Percentiles rank a stretch among this genome's conserved stretches.
Evolutionary conservation across 371 early-diverging fungal genomes (phyloP).

Genomic region (Parasitella parasitica): DNA sequence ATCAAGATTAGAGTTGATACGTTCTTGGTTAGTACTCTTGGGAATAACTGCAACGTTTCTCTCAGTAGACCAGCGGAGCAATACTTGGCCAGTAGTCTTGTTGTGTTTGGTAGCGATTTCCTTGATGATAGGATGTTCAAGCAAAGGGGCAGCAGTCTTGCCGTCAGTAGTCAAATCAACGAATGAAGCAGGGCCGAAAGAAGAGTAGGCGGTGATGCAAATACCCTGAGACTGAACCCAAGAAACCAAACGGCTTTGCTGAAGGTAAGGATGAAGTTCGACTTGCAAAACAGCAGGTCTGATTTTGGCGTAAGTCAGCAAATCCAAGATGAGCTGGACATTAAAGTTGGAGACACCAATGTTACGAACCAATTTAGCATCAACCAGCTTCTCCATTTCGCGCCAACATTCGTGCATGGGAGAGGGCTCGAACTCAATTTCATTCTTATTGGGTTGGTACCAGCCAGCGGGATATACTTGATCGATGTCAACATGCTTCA

Average conservation of each 20-base stretch:
- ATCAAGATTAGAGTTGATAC: conserved; percentile 45
- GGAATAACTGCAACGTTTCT: conserved; percentile 62
- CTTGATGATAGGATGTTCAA: conserved; percentile 30
- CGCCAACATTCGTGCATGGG: conserved; percentile 40
- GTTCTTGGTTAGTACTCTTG: conserved; percentile 52
- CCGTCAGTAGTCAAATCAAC: conserved; percentile 36
- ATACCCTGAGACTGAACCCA: conserved; percentile 32
- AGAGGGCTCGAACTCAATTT: conserved; percentile 27
- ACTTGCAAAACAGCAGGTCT: conserved; percentile 36
- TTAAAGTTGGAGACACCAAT: conserved; percentile 67
- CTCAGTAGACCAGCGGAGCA: conserved; percentile 61
- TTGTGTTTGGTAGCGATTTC: conserved; percentile 22
- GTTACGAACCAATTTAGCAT: conserved; percentile 34
- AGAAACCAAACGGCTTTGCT: conserved; percentile 49
- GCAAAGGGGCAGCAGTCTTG: conserved; percentile 49
- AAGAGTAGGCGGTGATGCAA: conserved; percentile 59
- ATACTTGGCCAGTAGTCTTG: conserved; percentile 15
- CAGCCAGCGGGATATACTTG: conserved; percentile 29
- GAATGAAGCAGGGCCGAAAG: conserved; percentile 58
- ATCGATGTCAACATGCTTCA: conserved; percentile 23
- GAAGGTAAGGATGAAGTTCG: conserved; percentile 69
- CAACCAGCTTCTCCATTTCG: conserved; percentile 38
- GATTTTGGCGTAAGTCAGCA: conserved; percentile 35
- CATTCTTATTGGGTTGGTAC: conserved; percentile 8
- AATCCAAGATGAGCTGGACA: conserved; percentile 34